Base-by-base conservation (phyloP, 345 rosid genomes). In the Pistacia atlantica region DNA sequence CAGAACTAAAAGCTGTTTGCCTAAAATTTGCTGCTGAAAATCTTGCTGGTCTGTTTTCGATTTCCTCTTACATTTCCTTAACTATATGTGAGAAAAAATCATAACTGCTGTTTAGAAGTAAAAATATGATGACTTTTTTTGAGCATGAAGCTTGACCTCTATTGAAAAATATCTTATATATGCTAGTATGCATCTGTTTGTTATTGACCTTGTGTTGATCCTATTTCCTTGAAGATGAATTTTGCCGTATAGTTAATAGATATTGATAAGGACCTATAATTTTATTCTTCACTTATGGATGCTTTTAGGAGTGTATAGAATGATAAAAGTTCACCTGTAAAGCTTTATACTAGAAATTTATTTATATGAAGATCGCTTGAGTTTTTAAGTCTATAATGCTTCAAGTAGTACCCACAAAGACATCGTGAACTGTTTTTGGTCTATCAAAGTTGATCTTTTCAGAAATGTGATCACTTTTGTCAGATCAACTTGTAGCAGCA, bases 21-120 rank as follows among this genome's bases (percentile, higher is more conserved):
- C 84, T 89, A 42, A 87, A 74, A 79, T 89, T 89, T 80, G 84
- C 91, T 66, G 88, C 90, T 69, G 87, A 84, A 85, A 84, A 86
- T 79, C 89, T 86, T 49, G 80, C 86, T 71, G 89, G 86, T 86
- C 54, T 38, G 73, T 65, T 18, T 48, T 75, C 12, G 20, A 38
- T 17, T 65, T 79, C 63, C 59, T 31, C 71, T 46, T 62, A 11
- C 45, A 78, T 73, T 45, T 49, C 38, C 28, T 25, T 45, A 25
- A 45, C 66, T 42, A 49, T 58, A 20, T 7, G n/a, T 65, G 33
- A 37, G 48, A 48, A 14, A n/a, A 54, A 31, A 8, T 35, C 28
- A 65, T 49, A 5, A 42, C 8, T 42, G 46, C 6, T 42, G 46
- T 42, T 42, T 52, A 54, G 60, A 73, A 62, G 63, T 22, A 67